Evolutionary conservation across 208 protist genomes (phyloP), one percentile per base, ranked within the genome.

Genomic region (Trypanosoma cruzi): DNA sequence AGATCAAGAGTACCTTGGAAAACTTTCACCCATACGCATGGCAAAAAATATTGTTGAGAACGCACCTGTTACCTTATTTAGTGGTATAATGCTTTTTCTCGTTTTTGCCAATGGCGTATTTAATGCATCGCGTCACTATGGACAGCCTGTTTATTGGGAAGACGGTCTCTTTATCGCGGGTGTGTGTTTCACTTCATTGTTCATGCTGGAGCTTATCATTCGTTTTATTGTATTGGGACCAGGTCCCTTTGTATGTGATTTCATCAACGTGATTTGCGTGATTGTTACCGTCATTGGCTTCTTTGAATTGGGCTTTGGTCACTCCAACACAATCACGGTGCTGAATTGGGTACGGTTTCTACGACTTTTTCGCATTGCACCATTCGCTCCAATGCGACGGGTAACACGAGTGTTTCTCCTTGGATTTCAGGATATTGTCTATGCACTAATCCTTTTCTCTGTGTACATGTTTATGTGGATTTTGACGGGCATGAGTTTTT

Each of bases 381-480:
- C 88, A 11, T 71, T 84, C 69, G 64, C 75, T 16, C 83, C 88
- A 54, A 71, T 93, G 71, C 83, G 86, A 48, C 82, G 79, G 34
- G 85, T 96, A 20, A 64, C 85, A 48, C 86, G 86, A n/a, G 92
- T 96, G 75, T 75, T 96, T 28, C 67, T 95, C 34, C 76, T 88
- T 68, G 80, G 78, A 66, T 79, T 94, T 68, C 79, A 81, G n/a
- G 88, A 94, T 62, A 87, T 93, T 59, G 46, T 83, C n/a, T 96
- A 95, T 71, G 88, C 86, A 29, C 62, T 95, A 24, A 55, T 93
- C 64, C 85, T 97, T 71, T 95, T 97, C 65, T 81, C 77, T n/a
- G 49, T 96, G 37, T 96, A 95, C 83, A 90, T 96, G 87, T 93
- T 97, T 62, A 94, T 96, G 87, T 92, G 87, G 88, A 71, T 95